A percentile compares a stretch with the other conserved stretches of the same genome.
Evolutionary conservation across 192 early-diverging fungal species (phyloP).

Genomic region (Mycoemilia scoparia): DNA sequence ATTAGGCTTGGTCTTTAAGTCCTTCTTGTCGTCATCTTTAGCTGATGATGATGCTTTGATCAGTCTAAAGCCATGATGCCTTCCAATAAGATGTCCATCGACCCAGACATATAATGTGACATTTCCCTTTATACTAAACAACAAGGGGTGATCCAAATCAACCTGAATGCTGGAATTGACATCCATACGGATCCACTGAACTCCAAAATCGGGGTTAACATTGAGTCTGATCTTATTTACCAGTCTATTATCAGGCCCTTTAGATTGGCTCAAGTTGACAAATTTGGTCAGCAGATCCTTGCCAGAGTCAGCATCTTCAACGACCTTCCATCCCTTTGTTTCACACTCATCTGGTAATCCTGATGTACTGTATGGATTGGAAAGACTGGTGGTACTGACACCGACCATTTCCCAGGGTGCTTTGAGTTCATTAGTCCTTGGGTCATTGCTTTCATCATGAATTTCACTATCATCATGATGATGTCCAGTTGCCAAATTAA

Average conservation of each 20-base stretch:
- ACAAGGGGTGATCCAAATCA: conserved; percentile 33
- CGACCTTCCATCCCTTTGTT: conserved; percentile 20
- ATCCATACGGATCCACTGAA: conserved; percentile 21
- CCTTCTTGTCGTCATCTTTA: too few relatives aligned
- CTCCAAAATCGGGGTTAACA: conserved; percentile 16
- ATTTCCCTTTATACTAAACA: conserved; percentile 43
- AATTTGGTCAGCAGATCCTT: conserved; percentile 14
- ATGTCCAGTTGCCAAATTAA: conserved; percentile 23
- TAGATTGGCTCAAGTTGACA: conserved; percentile 1
- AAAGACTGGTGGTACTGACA: conserved; percentile 45
- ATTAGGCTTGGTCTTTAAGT: too few relatives aligned
- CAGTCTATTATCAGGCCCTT: neutral
- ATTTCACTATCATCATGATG: conserved; percentile 31
- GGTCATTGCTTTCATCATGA: conserved; percentile 21
- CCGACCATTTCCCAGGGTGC: conserved; percentile 50
- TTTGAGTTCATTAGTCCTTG: conserved; percentile 21
- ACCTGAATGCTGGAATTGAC: conserved; percentile 1
- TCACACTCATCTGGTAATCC: conserved; percentile 57
- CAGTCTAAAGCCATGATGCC: too few relatives aligned
- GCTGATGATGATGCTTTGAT: too few relatives aligned
- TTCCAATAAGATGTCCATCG: conserved; percentile 44
- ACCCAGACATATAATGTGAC: conserved; percentile 49
- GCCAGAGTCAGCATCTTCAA: conserved; percentile 13
- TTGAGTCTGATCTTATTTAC: conserved; percentile 1
- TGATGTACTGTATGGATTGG: conserved; percentile 38